These are phyloP conservation scores for Neonectria coccinea DNA, from an alignment of 2,329 filamentous ascomycete genomes.

Conservation along the genomic window DNA sequence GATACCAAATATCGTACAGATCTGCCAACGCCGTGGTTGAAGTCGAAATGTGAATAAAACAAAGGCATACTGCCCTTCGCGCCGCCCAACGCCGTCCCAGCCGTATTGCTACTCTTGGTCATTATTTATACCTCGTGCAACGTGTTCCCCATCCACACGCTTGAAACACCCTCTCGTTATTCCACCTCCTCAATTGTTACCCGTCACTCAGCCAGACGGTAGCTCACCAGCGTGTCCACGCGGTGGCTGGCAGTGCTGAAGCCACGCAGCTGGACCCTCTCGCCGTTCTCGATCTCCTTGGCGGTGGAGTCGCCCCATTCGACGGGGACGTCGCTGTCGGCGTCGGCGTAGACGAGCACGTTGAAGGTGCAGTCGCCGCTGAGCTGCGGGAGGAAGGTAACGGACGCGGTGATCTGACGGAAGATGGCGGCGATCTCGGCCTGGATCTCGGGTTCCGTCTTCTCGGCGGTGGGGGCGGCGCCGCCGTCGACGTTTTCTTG, in stretches of 20 bases:
- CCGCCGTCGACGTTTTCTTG: slow-evolving; percentile 75
- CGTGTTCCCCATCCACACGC: slow-evolving; percentile 9
- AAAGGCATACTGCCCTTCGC: slow-evolving; percentile 21
- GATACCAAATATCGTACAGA: slow-evolving; percentile 41
- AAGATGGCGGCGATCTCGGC: slow-evolving; percentile 96
- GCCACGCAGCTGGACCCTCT: slow-evolving; percentile 93
- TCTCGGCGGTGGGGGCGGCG: slow-evolving; percentile 64
- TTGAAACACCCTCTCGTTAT: not conserved
- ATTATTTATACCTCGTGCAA: slow-evolving; percentile 19
- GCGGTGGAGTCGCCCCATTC: slow-evolving; percentile 99
- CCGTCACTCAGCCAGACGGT: slow-evolving; percentile 65
- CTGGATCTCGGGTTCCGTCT: slow-evolving; percentile 94
- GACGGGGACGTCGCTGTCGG: slow-evolving; percentile 94
- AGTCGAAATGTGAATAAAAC: slow-evolving; percentile 28
- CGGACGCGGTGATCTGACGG: slow-evolving; percentile 96
- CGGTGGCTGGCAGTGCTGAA: slow-evolving; percentile 96
- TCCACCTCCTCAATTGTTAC: not conserved
- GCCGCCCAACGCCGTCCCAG: slow-evolving; percentile 41
- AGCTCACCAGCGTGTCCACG: slow-evolving; percentile 96
- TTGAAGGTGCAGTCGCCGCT: slow-evolving; percentile 96
- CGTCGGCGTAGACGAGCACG: slow-evolving; percentile 96
- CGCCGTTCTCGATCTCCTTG: slow-evolving; percentile 93
- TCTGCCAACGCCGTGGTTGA: slow-evolving; percentile 20
- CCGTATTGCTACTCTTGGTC: slow-evolving; percentile 13
- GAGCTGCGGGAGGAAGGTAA: slow-evolving; percentile 95